phyloP scores from a whole-genome alignment of 331 rosid genomes.

The Telfairia occidentalis region DNA sequence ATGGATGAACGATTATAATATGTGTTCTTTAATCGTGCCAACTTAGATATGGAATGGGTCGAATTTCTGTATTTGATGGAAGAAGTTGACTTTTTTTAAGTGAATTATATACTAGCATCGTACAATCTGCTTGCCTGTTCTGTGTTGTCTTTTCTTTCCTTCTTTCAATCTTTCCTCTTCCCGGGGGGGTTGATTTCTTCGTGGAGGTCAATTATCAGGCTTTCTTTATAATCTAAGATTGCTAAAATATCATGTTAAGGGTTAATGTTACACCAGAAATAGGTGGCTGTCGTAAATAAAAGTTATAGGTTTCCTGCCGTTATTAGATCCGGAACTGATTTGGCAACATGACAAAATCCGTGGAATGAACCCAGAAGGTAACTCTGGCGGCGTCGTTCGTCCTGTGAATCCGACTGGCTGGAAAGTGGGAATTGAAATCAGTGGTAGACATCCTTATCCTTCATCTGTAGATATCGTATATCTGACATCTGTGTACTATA shows the following conservation, averaged over 20 bases:
- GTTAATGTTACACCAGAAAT: neutral
- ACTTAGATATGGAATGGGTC: conserved; percentile 7
- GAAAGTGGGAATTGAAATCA: neutral
- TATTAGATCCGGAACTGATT: neutral
- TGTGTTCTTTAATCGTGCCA: conserved; percentile 7
- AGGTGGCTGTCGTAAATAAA: neutral
- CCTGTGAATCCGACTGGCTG: neutral
- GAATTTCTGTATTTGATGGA: neutral
- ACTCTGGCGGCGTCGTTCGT: neutral
- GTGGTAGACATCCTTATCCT: neutral
- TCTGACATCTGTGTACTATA: too few species aligned
- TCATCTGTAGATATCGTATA: neutral
- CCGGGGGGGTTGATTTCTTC: neutral
- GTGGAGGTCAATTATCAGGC: neutral
- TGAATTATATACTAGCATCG: neutral
- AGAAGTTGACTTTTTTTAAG: neutral
- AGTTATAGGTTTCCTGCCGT: neutral
- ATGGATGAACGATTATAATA: neutral
- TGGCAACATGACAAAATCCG: neutral
- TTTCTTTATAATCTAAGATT: neutral
- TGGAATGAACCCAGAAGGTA: neutral
- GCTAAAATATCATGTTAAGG: neutral
- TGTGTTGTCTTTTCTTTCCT: too few species aligned
- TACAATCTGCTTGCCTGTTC: neutral
- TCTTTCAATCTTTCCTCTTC: too few species aligned